These are phyloP conservation scores for Neckera pumila DNA, from an alignment of 225 moss, liverwort and hornwort genomes.

Conservation along the genomic window DNA sequence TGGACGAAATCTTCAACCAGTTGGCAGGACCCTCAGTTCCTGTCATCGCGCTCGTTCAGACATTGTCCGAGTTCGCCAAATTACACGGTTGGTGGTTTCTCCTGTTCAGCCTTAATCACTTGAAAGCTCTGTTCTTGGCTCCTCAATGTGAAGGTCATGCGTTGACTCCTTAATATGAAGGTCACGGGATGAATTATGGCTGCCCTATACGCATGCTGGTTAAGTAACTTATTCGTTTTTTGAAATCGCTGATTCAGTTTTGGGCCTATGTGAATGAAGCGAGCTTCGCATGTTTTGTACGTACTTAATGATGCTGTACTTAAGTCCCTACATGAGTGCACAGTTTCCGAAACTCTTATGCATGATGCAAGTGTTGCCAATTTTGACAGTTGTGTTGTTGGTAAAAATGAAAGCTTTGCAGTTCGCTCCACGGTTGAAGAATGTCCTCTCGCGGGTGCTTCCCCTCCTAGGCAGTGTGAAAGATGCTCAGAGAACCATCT, in stretches of 20 bases:
- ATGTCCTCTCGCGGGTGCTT: conserved; percentile 81
- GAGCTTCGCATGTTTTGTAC: background rate
- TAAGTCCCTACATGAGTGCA: background rate
- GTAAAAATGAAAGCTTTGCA: conserved; percentile 66
- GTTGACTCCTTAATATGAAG: background rate
- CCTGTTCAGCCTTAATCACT: background rate
- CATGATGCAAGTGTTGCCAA: background rate
- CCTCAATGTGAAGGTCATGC: background rate
- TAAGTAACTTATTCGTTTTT: background rate
- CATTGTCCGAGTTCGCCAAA: conserved; percentile 77
- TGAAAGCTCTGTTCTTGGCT: background rate
- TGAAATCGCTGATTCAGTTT: background rate
- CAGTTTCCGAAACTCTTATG: background rate
- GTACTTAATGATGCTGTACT: background rate
- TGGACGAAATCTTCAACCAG: conserved; percentile 93
- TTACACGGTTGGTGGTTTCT: conserved; percentile 64
- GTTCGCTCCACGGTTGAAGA: conserved; percentile 95
- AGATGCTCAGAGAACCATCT: conserved; percentile 73
- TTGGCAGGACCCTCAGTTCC: conserved; percentile 75
- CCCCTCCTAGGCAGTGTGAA: conserved; percentile 88
- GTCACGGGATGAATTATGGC: background rate
- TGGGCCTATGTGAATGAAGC: background rate
- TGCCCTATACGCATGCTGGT: background rate
- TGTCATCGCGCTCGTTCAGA: conserved; percentile 81
- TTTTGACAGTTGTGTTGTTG: conserved; percentile 17